Base-by-base conservation (phyloP, 2,329 filamentous ascomycete genomes). In the Penicillium fuscoglaucum region DNA sequence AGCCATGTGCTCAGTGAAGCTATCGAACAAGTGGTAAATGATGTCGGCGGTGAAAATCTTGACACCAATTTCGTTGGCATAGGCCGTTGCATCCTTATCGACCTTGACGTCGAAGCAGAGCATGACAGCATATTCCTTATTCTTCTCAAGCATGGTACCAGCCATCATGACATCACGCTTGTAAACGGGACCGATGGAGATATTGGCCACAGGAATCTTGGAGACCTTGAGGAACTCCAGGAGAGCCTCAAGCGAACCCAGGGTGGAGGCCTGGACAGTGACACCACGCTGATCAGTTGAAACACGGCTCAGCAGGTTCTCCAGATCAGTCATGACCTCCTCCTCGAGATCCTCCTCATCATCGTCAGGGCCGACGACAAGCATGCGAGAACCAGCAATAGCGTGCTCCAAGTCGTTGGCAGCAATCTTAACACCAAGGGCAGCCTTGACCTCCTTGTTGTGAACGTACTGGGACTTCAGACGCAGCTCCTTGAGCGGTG, bases 71-170 rank as follows among this genome's bases (percentile, higher is more conserved):
- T 98, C 92, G 19, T 97, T 91, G 12, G 95, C 95, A 69, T 98
- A 96, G 10, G 85, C 83, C 65, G 89, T 87, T 0, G 95, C 95
- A 73, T 99, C 95, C 77, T 96, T 98, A 79, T 99, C 95, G 17
- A 99, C 91, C 81, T 97, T 98, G 79, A 99, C 95, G 75, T 99
- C 96, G 83, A 99, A 99, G 76, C 95, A 98, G 51, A 99, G 87
- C 95, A 99, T 99, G 74, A 98, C 91, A n/a, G 95, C 95, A 68
- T 88, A 96, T 73, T 99, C 93, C 66, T 91, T 91, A 17, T 88
- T 85, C 80, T 97, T 98, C 78, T 99, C 95, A 70, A 98, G 76
- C 95, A 99, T 99, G 67, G 91, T 90, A 71, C 91, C 93, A 1
- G 81, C 91, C 84, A 87, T 93, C 85, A 98, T 95, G 55, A 99